Conservation (phyloP, 192 early-diverging fungal species). For the Coemansia sp. region DNA sequence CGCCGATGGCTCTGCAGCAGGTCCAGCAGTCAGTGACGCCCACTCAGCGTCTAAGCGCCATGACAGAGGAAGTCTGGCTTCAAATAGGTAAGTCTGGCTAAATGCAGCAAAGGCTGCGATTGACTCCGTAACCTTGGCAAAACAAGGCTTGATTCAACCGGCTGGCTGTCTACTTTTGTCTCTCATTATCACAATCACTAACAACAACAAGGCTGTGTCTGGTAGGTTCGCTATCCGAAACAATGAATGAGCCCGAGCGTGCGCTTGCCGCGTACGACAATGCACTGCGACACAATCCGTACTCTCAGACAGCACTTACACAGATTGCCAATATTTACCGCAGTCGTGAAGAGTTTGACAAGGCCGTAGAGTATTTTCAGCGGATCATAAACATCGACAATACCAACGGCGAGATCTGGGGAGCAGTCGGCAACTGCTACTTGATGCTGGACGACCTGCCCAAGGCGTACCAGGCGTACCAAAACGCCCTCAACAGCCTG, state of each 20-base stretch:
- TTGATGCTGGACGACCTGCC: conserved; percentile 95
- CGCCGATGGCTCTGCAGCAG: conserved; percentile 12
- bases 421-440: conserved; percentile 91
- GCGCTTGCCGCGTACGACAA: conserved; percentile 84
- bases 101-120: no score
- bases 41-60: conserved; percentile 39
- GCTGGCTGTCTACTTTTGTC: no score
- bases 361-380: conserved; percentile 90
- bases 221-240: conserved; percentile 66
- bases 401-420: conserved; percentile 92
- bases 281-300: conserved; percentile 91
- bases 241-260: conserved; percentile 76
- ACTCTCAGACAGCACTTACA: conserved; percentile 76
- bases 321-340: conserved; percentile 81
- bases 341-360: conserved; percentile 75
- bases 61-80: conserved; percentile 46
- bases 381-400: conserved; percentile 78
- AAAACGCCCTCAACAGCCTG: conserved; percentile 90
- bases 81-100: conserved; percentile 36
- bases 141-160: no score
- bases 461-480: conserved; percentile 92
- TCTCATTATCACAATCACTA: neutral
- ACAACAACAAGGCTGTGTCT: neutral
- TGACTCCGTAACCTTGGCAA: no score
- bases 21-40: conserved; percentile 30